These are phyloP conservation scores for Wickerhamiella spandovensis DNA, from an alignment of 805 yeast species.

Conservation along the genomic window DNA sequence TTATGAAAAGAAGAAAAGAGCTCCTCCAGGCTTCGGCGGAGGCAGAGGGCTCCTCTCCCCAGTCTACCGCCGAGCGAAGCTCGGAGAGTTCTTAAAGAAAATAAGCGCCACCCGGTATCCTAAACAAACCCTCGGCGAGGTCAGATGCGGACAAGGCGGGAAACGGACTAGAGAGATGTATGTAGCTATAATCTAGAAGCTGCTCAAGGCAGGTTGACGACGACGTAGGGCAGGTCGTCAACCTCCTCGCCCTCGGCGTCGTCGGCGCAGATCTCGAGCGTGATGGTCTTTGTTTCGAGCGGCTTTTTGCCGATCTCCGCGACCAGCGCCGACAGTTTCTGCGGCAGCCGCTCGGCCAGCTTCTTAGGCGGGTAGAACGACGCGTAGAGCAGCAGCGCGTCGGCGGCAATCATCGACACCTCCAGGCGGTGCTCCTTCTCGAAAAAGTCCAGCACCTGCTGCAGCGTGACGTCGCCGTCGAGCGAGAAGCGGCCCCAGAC, in stretches of 20 bases:
- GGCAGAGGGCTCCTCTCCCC: no score
- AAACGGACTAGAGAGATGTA: no score
- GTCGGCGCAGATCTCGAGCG: slow-evolving; percentile 85
- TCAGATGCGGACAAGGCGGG: no score
- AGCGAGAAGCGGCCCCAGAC: slow-evolving; percentile 94
- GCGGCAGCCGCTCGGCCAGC: slow-evolving; percentile 55
- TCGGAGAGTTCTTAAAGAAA: no score
- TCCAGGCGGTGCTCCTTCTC: slow-evolving; percentile 72
- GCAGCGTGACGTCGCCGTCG: slow-evolving; percentile 48
- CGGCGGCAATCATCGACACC: slow-evolving; percentile 83
- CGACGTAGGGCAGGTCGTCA: slow-evolving; percentile 73
- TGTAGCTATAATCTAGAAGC: no score
- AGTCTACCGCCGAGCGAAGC: no score
- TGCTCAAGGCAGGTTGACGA: slow-evolving; percentile 37
- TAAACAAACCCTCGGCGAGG: no score
- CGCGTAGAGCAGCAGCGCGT: slow-evolving; percentile 80
- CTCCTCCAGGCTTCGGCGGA: no score
- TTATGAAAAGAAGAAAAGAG: no score
- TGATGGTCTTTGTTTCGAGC: slow-evolving; percentile 57
- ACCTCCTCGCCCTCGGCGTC: slow-evolving; percentile 90
- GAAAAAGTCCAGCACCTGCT: slow-evolving; percentile 61
- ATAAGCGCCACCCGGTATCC: no score
- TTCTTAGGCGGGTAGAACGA: slow-evolving; percentile 89
- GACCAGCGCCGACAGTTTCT: slow-evolving; percentile 62
- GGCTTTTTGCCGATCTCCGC: slow-evolving; percentile 79